Percentiles rank a stretch among this genome's conserved stretches.
Evolutionary conservation across 768 basidiomycete genomes (phyloP).

Genomic region (Ramaria sp.): DNA sequence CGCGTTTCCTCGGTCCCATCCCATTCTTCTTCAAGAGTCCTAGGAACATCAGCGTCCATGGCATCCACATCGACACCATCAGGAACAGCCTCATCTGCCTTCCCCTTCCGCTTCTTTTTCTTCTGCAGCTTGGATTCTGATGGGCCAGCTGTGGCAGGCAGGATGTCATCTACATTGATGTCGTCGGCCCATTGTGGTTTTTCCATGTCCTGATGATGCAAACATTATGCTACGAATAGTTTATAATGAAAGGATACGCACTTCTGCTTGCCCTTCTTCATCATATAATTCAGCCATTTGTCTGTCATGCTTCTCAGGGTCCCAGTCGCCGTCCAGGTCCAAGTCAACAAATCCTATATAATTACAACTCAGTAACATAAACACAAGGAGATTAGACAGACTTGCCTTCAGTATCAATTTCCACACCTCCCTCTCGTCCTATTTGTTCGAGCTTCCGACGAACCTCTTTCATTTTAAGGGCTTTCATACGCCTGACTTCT

Average conservation of each 20-base stretch:
- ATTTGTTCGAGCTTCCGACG: slow-evolving; percentile 65
- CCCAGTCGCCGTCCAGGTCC: slow-evolving; percentile 90
- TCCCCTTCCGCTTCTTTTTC: slow-evolving; percentile 27
- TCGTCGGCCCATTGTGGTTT: slow-evolving; percentile 94
- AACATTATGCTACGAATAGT: background rate
- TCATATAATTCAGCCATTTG: slow-evolving; percentile 74
- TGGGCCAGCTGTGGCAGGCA: slow-evolving; percentile 18
- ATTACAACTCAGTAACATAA: background rate
- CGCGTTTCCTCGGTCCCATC: slow-evolving; percentile 87
- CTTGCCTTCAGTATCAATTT: slow-evolving; percentile 23
- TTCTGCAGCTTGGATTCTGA: slow-evolving; percentile 29
- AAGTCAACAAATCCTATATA: slow-evolving; percentile 49
- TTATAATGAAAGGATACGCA: background rate
- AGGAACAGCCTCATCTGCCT: slow-evolving; percentile 30
- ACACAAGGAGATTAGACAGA: background rate
- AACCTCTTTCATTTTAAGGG: slow-evolving; percentile 78
- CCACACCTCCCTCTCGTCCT: slow-evolving; percentile 55
- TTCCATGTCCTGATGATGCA: slow-evolving; percentile 25
- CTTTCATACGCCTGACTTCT: slow-evolving; percentile 70
- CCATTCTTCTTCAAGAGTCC: slow-evolving; percentile 47
- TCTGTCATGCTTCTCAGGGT: slow-evolving; percentile 70
- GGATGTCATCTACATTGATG: slow-evolving; percentile 66
- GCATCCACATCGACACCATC: slow-evolving; percentile 37
- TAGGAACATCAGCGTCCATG: slow-evolving; percentile 47
- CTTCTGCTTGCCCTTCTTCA: slow-evolving; percentile 29